Evolutionary conservation across 805 yeast species (phyloP), one percentile per base, ranked within the genome.

Genomic region (Candida pini): DNA sequence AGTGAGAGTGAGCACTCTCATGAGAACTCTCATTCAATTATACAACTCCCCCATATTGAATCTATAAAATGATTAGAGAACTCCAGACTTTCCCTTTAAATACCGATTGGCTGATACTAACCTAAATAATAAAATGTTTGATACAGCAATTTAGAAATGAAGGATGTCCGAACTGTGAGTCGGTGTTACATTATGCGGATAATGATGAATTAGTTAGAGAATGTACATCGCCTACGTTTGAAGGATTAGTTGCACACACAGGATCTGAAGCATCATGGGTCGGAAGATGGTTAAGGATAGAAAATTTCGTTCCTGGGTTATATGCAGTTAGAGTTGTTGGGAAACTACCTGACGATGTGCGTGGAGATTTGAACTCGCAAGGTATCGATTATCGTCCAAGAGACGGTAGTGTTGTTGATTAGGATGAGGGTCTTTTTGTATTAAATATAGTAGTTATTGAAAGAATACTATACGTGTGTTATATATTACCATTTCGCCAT

Each of bases 111-210:
- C 7, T 8, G 14, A 24, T 24, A 24, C 25, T 30, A n/a, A 33
- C 40, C 7, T 14, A 21, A 9, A 12, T 26, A 6, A n/a, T 28
- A 6, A 17, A 26, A 22, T 16, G 9, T 26, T 19, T 23, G 13
- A 4, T 14, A 28, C 26, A 64, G 71, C 72, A 71, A 51, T 92
- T 92, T 57, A 76, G 83, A 32, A 79, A 78, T 38, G 76, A 76
- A 14, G 97, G 97, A 6, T 90, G 98, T 61, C 97, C 98, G 10
- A 90, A 90, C 68, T 90, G 98, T 64, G 97, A 87, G 52, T 78
- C 89, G 34, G 76, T 90, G 19, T 70, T 90, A 51, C 88, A 83
- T 46, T 77, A 72, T 51, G 54, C 54, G 16, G 80, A 80, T 40
- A 96, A 92, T 51, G 95, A 88, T 34, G 78, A 82, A 14, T 75